Conservation (phyloP, 306 rosid genomes). For the Prunus armeniaca region DNA sequence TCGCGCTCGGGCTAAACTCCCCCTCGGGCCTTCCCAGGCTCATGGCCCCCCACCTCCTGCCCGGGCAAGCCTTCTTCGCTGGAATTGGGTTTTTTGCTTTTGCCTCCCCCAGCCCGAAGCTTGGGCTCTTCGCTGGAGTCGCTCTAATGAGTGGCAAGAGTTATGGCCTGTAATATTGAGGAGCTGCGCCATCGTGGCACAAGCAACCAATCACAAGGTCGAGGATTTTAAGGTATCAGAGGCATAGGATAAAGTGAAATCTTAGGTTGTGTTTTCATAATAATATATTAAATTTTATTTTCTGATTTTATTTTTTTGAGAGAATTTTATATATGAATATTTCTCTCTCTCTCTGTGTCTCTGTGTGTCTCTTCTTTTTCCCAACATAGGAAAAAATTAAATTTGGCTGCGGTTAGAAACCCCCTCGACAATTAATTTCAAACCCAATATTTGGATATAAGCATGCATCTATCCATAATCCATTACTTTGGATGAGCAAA, state of each 20-base stretch:
- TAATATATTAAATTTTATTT: neutral
- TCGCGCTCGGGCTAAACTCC: no score
- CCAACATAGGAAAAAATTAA: neutral
- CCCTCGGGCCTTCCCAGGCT: no score
- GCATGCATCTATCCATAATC: neutral
- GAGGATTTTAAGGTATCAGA: constrained; percentile 88
- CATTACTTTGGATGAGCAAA: neutral
- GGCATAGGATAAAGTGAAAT: constrained; percentile 25
- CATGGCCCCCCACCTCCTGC: no score
- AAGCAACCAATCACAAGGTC: constrained; percentile 77
- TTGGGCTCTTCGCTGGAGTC: no score
- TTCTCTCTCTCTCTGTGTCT: neutral
- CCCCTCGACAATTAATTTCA: neutral
- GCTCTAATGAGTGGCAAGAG: constrained; percentile 22
- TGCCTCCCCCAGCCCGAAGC: no score
- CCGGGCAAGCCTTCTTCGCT: no score
- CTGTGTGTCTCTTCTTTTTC: neutral
- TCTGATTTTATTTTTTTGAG: neutral
- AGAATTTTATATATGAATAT: neutral
- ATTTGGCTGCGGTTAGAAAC: neutral
- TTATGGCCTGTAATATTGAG: constrained; percentile 27
- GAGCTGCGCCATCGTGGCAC: constrained; percentile 57
- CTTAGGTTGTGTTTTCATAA: neutral
- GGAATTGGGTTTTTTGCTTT: no score
- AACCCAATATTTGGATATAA: neutral